A percentile compares a stretch with the other conserved stretches of the same genome.
phyloP scores from a whole-genome alignment of 306 rosid genomes.

The Gillenia trifoliata region DNA sequence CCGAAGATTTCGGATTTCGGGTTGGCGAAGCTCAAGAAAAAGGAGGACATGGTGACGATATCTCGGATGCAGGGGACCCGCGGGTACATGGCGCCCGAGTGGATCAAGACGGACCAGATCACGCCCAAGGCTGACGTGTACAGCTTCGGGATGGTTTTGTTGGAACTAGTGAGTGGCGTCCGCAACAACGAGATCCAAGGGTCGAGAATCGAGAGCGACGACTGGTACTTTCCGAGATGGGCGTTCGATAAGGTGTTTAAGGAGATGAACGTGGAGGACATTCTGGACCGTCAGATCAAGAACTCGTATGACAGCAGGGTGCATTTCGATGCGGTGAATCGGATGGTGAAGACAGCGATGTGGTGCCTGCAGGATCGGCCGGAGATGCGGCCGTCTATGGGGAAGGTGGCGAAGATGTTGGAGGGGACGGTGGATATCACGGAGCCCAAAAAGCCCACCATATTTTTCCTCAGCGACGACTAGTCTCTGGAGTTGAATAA shows the following conservation, averaged over 20 bases:
- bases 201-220: conserved; percentile 43
- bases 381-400: conserved; percentile 88
- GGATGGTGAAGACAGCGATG: conserved; percentile 91
- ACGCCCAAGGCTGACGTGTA: conserved; percentile 88
- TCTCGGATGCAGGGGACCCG: conserved; percentile 83
- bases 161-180: conserved; percentile 72
- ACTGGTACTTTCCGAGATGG: conserved; percentile 88
- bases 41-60: conserved; percentile 75
- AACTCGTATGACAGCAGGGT: conserved; percentile 49
- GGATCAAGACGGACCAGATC: conserved; percentile 63
- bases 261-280: conserved; percentile 70
- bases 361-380: conserved; percentile 90
- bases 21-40: conserved; percentile 63
- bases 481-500: conserved; percentile 5
- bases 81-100: conserved; percentile 93
- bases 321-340: conserved; percentile 59
- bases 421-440: conserved; percentile 86
- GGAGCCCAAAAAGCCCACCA: conserved; percentile 72
- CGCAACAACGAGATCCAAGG: conserved; percentile 52
- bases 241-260: conserved; percentile 78
- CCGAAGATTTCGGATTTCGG: conserved; percentile 95
- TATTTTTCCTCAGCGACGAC: conserved; percentile 57
- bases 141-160: conserved; percentile 81
- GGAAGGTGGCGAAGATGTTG: conserved; percentile 91
- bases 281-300: conserved; percentile 60